Evolutionary conservation across 371 early-diverging fungal species (phyloP), one percentile per base, ranked within the genome.

Genomic region (Actinomucor elegans): DNA sequence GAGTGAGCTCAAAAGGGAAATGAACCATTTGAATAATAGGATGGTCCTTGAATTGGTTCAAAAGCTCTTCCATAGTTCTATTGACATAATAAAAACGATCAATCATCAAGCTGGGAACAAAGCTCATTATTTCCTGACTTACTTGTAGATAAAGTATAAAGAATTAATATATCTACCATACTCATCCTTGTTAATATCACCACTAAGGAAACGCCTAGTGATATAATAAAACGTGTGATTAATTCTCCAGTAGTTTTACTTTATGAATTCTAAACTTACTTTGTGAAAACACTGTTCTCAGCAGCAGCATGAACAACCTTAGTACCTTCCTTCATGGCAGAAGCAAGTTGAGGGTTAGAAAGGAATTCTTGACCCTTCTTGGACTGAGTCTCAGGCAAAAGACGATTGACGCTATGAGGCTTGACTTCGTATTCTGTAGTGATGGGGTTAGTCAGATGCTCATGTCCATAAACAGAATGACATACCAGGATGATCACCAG

Each of bases 281-380:
- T 79, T 57, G 80, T 69, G 47, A 84, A 84, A 34, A 76, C 63
- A 34, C 80, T 80, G 47, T 79, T 72, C 45, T 80, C 84, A 34
- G 80, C 80, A 27, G 73, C 73, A 28, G 56, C 65, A 56, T 84
- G 84, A 37, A 79, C 71, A 50, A 55, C 69, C 68, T 75, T 80
- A 40, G 84, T 84, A 17, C 81, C 79, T 63, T 84, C 77, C 29
- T 72, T 70, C 77, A 77, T 73, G 12, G 66, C 66, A 23, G 50
- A 52, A 17, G 77, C 77, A 24, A 77, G 55, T 42, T 75, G 69
- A 49, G 75, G 75, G 29, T 69, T 56, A n/a, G 38, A 32, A 27
- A 58, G 59, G 38, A 27, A 40, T 1, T 58, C 59, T 28, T 58
- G 59, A 24, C 27, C 34, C 28, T 34, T 37, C 21, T 58, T 58